phyloP scores from a whole-genome alignment of 177 flowering plant species.

The Telopea speciosissima region DNA sequence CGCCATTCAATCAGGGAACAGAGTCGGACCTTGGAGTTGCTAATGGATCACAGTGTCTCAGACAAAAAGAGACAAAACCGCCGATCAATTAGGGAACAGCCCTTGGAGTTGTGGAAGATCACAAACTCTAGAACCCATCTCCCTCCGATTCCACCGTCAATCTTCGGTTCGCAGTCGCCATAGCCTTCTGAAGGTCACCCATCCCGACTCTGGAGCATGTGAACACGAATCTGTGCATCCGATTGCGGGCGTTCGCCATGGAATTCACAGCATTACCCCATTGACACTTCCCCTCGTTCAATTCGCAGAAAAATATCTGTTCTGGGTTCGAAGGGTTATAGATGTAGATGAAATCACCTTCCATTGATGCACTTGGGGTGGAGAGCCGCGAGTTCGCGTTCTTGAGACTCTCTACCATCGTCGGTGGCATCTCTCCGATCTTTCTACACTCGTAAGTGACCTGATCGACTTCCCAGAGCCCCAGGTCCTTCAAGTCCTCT shows the following conservation, averaged over 20 bases:
- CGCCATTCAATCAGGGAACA: too few species aligned
- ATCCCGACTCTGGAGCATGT: slow-evolving; percentile 43
- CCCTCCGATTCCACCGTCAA: slow-evolving; percentile 1
- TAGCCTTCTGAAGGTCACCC: slow-evolving; percentile 31
- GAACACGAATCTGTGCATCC: slow-evolving; percentile 31
- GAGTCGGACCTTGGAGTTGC: too few species aligned
- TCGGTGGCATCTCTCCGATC: slow-evolving; percentile 51
- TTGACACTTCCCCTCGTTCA: slow-evolving; percentile 16
- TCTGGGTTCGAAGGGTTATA: slow-evolving; percentile 29
- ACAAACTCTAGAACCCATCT: background rate
- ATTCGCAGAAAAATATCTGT: slow-evolving; percentile 42
- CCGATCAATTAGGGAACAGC: too few species aligned
- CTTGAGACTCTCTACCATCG: slow-evolving; percentile 27
- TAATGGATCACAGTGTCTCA: too few species aligned
- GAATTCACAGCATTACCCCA: slow-evolving; percentile 41
- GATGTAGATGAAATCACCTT: slow-evolving; percentile 31
- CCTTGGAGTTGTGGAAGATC: too few species aligned
- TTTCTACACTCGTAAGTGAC: slow-evolving; percentile 17
- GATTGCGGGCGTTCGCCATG: slow-evolving; percentile 16
- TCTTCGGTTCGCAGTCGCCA: slow-evolving; percentile 6
- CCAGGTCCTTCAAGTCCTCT: slow-evolving; percentile 22
- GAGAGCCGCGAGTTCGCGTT: slow-evolving; percentile 11
- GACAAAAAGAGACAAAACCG: too few species aligned
- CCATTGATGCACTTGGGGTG: slow-evolving; percentile 20
- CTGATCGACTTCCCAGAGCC: slow-evolving; percentile 43